phyloP scores from a whole-genome alignment of 495 filamentous ascomycete species.

The Hypomontagnella submonticulosa region DNA sequence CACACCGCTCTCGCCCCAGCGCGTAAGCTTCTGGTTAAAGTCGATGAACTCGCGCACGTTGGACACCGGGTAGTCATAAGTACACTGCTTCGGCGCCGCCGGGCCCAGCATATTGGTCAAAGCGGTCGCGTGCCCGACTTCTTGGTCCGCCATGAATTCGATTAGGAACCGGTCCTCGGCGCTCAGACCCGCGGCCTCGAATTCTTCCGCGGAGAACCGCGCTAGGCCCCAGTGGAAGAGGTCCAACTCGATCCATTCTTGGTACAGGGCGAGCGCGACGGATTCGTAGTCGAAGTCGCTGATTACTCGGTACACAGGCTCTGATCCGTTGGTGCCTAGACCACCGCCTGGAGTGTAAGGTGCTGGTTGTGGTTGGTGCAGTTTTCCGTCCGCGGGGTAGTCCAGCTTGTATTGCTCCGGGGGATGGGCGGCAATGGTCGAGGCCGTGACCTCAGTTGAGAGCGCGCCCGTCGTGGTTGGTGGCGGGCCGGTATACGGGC shows the following conservation, averaged over 20 bases:
- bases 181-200: slow-evolving; percentile 71
- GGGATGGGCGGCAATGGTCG: slow-evolving; percentile 60
- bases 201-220: slow-evolving; percentile 76
- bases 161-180: slow-evolving; percentile 77
- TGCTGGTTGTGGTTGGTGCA: slow-evolving; percentile 71
- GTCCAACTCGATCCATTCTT: slow-evolving; percentile 90
- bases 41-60: slow-evolving; percentile 84
- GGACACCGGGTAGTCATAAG: slow-evolving; percentile 83
- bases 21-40: slow-evolving; percentile 87
- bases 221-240: slow-evolving; percentile 84
- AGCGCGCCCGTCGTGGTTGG: slow-evolving; percentile 69
- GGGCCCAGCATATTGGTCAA: slow-evolving; percentile 84
- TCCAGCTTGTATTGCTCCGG: slow-evolving; percentile 62
- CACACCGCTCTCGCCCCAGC: slow-evolving; percentile 83
- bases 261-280: slow-evolving; percentile 74
- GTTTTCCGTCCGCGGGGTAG: slow-evolving; percentile 77
- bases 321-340: slow-evolving; percentile 79
- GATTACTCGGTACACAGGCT: slow-evolving; percentile 75
- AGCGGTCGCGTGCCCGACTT: slow-evolving; percentile 81
- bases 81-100: slow-evolving; percentile 78
- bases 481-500: slow-evolving; percentile 67
- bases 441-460: slow-evolving; percentile 58
- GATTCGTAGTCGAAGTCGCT: slow-evolving; percentile 83
- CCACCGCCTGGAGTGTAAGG: slow-evolving; percentile 82
- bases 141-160: slow-evolving; percentile 87